Evolutionary conservation across 2,329 filamentous ascomycete species (phyloP).

Genomic region (Talaromyces sp.): DNA sequence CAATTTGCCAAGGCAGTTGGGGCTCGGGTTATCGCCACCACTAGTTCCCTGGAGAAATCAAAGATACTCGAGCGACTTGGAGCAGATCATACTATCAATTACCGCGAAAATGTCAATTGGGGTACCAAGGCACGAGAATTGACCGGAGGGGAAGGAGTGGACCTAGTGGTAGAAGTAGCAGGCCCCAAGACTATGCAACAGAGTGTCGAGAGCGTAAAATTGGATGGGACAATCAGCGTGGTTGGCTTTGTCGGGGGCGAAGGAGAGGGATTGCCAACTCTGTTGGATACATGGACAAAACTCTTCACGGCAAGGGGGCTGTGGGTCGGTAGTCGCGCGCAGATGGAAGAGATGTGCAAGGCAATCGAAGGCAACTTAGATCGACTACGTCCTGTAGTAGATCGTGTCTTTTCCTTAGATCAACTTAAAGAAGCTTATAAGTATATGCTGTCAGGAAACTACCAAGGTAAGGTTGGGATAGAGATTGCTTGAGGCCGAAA

Average conservation of each 20-base stretch:
- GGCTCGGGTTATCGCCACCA: constrained; percentile 57
- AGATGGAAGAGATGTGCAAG: constrained; percentile 33
- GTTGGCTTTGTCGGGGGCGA: constrained; percentile 29
- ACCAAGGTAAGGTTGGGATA: constrained; percentile 38
- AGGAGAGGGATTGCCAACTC: not conserved
- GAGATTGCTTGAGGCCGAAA: not conserved
- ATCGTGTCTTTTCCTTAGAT: constrained; percentile 33
- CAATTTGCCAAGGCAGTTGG: constrained; percentile 48
- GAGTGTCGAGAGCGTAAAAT: constrained; percentile 35
- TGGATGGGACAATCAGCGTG: constrained; percentile 39
- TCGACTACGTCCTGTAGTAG: constrained; percentile 25
- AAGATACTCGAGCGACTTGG: constrained; percentile 49
- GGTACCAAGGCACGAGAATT: constrained; percentile 35
- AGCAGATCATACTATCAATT: constrained; percentile 45
- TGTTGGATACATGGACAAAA: constrained; percentile 22
- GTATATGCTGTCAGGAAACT: constrained; percentile 26
- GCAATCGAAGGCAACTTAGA: constrained; percentile 27
- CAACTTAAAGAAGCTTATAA: constrained; percentile 27
- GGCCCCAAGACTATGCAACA: constrained; percentile 42
- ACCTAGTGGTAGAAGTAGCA: constrained; percentile 41
- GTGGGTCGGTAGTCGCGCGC: constrained; percentile 34
- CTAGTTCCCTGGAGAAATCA: constrained; percentile 50
- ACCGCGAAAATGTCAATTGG: constrained; percentile 41
- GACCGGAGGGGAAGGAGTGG: constrained; percentile 40
- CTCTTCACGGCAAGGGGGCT: constrained; percentile 36